phyloP scores from a whole-genome alignment of 768 basidiomycete species.

The Russula ochroleuca region DNA sequence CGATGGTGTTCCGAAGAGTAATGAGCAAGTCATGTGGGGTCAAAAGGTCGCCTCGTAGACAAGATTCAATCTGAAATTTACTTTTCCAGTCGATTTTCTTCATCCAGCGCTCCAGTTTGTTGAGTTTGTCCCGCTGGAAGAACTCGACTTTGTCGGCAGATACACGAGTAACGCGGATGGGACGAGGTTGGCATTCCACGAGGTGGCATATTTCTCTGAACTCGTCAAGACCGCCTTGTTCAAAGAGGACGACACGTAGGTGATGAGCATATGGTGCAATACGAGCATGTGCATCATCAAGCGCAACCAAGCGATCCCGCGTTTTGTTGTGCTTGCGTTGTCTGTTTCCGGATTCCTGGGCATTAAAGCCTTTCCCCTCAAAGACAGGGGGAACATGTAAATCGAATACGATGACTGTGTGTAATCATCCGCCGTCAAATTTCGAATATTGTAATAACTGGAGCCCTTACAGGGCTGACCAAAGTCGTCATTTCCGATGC shows the following conservation, averaged over 20 bases:
- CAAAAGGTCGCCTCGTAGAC: constrained; percentile 58
- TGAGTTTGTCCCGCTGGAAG: not conserved
- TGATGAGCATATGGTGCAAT: constrained; percentile 71
- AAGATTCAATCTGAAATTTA: constrained; percentile 71
- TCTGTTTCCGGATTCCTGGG: not conserved
- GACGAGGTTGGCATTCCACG: constrained; percentile 40
- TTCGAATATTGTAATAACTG: not conserved
- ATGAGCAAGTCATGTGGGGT: constrained; percentile 53
- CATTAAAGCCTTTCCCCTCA: constrained; percentile 54
- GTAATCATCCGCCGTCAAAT: not conserved
- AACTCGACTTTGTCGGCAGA: constrained; percentile 38
- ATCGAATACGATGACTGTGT: constrained; percentile 23
- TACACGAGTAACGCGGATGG: constrained; percentile 36
- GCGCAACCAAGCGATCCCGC: constrained; percentile 52
- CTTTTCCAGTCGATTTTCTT: constrained; percentile 53
- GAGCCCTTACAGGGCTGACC: constrained; percentile 8
- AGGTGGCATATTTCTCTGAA: constrained; percentile 54
- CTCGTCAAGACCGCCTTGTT: constrained; percentile 33
- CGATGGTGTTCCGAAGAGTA: constrained; percentile 44
- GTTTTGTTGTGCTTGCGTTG: constrained; percentile 42
- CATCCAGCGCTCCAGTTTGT: constrained; percentile 35
- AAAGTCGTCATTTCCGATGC: constrained; percentile 3
- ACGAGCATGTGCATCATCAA: constrained; percentile 52
- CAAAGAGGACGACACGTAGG: constrained; percentile 53
- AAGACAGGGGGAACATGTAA: constrained; percentile 50